A percentile compares a stretch with the other conserved stretches of the same genome.
Evolutionary conservation across 331 rosid genomes (phyloP).

Genomic region (Dryas integrifolia): DNA sequence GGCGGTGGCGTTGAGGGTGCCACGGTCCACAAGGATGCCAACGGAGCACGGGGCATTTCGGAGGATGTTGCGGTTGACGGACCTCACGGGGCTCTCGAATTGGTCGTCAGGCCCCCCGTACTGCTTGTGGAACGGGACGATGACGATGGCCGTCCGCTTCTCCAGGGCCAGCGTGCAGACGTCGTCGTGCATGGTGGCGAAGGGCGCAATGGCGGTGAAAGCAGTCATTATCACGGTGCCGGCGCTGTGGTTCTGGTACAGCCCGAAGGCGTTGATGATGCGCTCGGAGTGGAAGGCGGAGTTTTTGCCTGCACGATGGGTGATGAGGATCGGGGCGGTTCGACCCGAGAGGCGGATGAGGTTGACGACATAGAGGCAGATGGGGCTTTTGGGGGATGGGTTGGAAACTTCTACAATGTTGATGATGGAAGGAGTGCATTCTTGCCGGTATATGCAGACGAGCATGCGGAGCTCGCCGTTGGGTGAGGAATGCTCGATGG

Average conservation of each 20-base stretch:
- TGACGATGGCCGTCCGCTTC: conserved; percentile 39
- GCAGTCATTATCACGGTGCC: conserved; percentile 33
- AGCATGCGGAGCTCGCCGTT: conserved; percentile 36
- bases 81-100: conserved; percentile 10
- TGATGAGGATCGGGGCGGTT: conserved; percentile 44
- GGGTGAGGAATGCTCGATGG: conserved; percentile 35
- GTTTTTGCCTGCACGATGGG: conserved; percentile 17
- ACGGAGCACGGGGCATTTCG: conserved; percentile 55
- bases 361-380: conserved; percentile 46
- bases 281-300: conserved; percentile 24
- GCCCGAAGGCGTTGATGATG: conserved; percentile 46
- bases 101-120: neutral
- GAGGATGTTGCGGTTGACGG: conserved; percentile 50
- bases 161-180: conserved; percentile 47
- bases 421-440: conserved; percentile 45
- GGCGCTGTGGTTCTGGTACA: conserved; percentile 27
- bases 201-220: conserved; percentile 54
- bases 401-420: conserved; percentile 49
- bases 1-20: neutral
- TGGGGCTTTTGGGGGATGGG: conserved; percentile 40
- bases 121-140: conserved; percentile 49
- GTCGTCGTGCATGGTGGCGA: conserved; percentile 59
- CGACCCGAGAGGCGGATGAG: conserved; percentile 48
- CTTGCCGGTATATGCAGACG: conserved; percentile 44
- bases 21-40: conserved; percentile 50